Percentiles rank a stretch among this genome's conserved stretches.
Evolutionary conservation across 2,329 filamentous ascomycete species (phyloP).

Genomic region (Xylariaceae sp.): DNA sequence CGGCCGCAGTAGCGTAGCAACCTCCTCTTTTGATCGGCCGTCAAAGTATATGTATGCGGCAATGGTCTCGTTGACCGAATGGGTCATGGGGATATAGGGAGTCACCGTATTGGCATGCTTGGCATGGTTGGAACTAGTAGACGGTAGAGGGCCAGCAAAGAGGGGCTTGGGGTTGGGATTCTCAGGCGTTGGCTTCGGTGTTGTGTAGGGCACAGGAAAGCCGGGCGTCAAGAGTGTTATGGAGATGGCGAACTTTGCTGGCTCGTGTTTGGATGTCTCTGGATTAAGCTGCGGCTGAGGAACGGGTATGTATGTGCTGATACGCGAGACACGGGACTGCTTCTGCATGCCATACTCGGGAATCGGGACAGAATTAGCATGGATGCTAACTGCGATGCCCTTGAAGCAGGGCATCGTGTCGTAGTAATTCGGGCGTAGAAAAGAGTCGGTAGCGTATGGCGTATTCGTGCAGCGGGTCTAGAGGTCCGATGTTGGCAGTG

Average conservation of each 20-base stretch:
- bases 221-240: constrained; percentile 90
- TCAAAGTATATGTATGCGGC: constrained; percentile 99
- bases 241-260: constrained; percentile 95
- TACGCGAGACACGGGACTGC: constrained; percentile 82
- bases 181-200: constrained; percentile 69
- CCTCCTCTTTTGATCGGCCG: constrained; percentile 89
- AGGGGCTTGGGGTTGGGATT: constrained; percentile 79
- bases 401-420: constrained; percentile 88
- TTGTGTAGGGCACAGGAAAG: constrained; percentile 86
- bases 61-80: constrained; percentile 92
- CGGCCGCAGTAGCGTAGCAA: constrained; percentile 83
- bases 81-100: constrained; percentile 88
- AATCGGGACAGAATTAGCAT: constrained; percentile 72
- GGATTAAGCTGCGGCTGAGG: constrained; percentile 75
- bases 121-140: constrained; percentile 43
- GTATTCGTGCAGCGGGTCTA: not conserved
- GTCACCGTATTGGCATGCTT: constrained; percentile 55
- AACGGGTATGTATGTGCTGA: constrained; percentile 95
- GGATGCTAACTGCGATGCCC: constrained; percentile 96
- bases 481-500: not conserved
- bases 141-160: constrained; percentile 66
- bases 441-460: not conserved
- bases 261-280: constrained; percentile 71
- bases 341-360: constrained; percentile 93
- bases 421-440: constrained; percentile 7